Conservation (phyloP, 1,284 basidiomycete genomes). For the Apiotrichum domesticum region DNA sequence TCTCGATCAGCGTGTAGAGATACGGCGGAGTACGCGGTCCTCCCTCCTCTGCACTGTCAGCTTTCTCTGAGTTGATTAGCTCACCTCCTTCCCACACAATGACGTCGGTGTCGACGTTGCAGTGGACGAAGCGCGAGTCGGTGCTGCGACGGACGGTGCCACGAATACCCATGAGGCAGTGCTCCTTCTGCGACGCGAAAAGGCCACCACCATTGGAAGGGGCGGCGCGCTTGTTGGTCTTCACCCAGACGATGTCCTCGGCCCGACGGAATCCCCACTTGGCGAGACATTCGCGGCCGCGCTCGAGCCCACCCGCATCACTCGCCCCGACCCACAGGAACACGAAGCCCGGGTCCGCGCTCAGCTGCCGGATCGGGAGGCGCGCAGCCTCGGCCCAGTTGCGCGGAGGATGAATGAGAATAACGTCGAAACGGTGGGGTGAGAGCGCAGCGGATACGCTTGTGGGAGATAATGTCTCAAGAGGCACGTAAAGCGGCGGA, state of each 20-base stretch:
- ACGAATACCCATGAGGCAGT: conserved; percentile 97
- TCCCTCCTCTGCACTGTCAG: background rate
- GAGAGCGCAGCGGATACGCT: conserved; percentile 7
- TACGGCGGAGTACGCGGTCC: conserved; percentile 79
- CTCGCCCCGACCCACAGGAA: conserved; percentile 96
- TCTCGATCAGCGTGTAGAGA: conserved; percentile 91
- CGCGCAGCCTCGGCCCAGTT: conserved; percentile 76
- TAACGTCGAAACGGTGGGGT: conserved; percentile 70
- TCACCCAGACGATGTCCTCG: conserved; percentile 96
- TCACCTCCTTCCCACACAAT: conserved; percentile 68
- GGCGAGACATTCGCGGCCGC: conserved; percentile 80
- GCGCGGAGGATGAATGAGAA: conserved; percentile 86
- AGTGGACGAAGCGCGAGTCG: conserved; percentile 94
- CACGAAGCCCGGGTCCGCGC: conserved; percentile 86
- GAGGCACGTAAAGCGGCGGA: conserved; percentile 34
- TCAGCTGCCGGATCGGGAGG: conserved; percentile 74
- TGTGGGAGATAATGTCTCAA: conserved; percentile 13
- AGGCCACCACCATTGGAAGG: conserved; percentile 42
- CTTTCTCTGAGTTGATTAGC: conserved; percentile 3
- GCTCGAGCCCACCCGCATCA: conserved; percentile 81
- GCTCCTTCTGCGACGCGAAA: conserved; percentile 83
- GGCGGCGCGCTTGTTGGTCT: conserved; percentile 60
- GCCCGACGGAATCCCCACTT: conserved; percentile 94
- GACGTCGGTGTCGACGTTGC: conserved; percentile 97
- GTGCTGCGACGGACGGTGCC: conserved; percentile 91